Conservation (phyloP, 83 land plant species). For the Picea mariana region DNA sequence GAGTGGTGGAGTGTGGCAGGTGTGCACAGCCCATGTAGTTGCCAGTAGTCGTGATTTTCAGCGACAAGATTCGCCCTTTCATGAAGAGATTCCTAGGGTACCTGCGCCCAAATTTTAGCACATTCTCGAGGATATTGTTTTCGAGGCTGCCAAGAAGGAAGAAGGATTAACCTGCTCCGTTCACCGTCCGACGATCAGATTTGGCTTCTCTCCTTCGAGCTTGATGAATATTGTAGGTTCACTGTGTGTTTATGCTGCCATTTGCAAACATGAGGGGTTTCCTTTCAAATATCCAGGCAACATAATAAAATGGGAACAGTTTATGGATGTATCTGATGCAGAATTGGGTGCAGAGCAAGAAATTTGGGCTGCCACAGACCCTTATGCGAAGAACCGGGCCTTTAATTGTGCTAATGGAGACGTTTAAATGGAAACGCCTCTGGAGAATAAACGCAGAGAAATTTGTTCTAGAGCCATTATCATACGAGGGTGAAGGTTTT, state of each 20-base stretch:
- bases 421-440: conserved; percentile 65
- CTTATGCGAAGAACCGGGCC: conserved; percentile 61
- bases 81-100: too few relatives aligned
- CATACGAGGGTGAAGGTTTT: conserved; percentile 26
- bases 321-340: conserved; percentile 20
- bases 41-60: too few relatives aligned
- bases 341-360: conserved; percentile 16
- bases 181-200: conserved; percentile 53
- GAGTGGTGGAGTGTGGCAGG: too few relatives aligned
- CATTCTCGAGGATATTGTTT: conserved; percentile 47
- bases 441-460: conserved; percentile 68
- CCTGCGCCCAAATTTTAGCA: too few relatives aligned
- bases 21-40: too few relatives aligned
- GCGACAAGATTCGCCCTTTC: too few relatives aligned
- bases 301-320: conserved; percentile 40
- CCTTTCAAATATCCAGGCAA: conserved; percentile 56
- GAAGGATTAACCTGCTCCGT: conserved; percentile 52
- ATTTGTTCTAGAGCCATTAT: conserved; percentile 45
- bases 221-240: conserved; percentile 51
- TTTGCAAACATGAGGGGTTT: conserved; percentile 23
- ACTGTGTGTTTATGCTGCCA: conserved; percentile 66
- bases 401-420: conserved; percentile 79
- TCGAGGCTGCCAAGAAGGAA: conserved; percentile 33
- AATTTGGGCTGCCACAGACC: conserved; percentile 72
- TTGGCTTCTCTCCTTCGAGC: conserved; percentile 71